Conservation (phyloP, 2,329 filamentous ascomycete genomes). For the Coniosporium tulheliwenetii region DNA sequence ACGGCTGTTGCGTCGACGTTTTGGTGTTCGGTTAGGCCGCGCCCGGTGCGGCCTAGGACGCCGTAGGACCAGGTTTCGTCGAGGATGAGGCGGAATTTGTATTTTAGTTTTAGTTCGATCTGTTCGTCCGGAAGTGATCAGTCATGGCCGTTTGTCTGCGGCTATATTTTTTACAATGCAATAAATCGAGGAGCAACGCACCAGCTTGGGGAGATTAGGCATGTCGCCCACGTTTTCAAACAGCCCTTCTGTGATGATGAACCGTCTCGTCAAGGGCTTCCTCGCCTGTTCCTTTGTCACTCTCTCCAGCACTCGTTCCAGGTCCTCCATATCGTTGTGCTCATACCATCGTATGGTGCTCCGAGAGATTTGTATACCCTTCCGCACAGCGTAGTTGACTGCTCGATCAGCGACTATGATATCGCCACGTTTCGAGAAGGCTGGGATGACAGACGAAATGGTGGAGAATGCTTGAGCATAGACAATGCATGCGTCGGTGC, state of each 20-base stretch:
- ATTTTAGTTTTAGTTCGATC: constrained; percentile 85
- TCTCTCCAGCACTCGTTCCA: constrained; percentile 71
- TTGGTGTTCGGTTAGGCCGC: constrained; percentile 87
- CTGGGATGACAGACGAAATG: constrained; percentile 90
- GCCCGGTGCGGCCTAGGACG: constrained; percentile 77
- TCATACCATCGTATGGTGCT: constrained; percentile 90
- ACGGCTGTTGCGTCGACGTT: constrained; percentile 88
- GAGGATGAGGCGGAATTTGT: constrained; percentile 95
- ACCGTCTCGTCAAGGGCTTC: constrained; percentile 79
- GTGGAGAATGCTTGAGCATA: constrained; percentile 95
- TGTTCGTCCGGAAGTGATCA: constrained; percentile 14
- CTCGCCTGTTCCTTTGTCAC: constrained; percentile 77
- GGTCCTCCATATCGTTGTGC: constrained; percentile 88
- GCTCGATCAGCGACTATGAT: constrained; percentile 92
- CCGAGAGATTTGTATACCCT: constrained; percentile 82
- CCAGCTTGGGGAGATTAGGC: constrained; percentile 70
- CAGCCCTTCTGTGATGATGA: constrained; percentile 89
- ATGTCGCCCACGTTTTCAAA: constrained; percentile 85
- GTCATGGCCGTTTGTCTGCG: background rate
- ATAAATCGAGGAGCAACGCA: constrained; percentile 25
- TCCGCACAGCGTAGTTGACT: constrained; percentile 85
- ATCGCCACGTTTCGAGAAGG: constrained; percentile 93
- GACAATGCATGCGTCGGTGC: constrained; percentile 77
- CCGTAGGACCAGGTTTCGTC: constrained; percentile 98
- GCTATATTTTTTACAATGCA: constrained; percentile 1